Evolutionary conservation across 805 yeast species (phyloP).

Genomic region (Lachancea lanzarotensis): DNA sequence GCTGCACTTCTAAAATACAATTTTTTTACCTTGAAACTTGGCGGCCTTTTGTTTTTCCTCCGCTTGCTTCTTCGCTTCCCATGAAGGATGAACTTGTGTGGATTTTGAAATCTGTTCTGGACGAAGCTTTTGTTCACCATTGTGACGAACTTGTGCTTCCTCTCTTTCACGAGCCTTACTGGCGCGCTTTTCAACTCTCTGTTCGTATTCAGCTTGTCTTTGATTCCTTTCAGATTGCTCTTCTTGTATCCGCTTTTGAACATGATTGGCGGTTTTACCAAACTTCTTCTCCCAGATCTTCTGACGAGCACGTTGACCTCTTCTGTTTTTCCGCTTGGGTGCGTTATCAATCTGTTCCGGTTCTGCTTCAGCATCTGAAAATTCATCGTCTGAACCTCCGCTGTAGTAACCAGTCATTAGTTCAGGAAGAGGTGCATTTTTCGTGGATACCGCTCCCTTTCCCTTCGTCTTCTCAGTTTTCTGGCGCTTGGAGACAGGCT

Average conservation of each 20-base stretch:
- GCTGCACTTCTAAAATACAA: conserved; percentile 30
- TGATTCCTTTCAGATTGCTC: conserved; percentile 49
- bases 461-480: not conserved
- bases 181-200: conserved; percentile 61
- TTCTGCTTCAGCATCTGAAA: conserved; percentile 42
- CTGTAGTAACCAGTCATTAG: conserved; percentile 77
- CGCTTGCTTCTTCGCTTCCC: conserved; percentile 83
- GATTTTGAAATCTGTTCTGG: conserved; percentile 16
- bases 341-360: conserved; percentile 29
- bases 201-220: conserved; percentile 62
- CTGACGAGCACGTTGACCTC: conserved; percentile 97
- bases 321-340: conserved; percentile 68
- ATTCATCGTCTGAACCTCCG: conserved; percentile 69
- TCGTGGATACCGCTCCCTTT: conserved; percentile 8
- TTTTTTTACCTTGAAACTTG: conserved; percentile 79
- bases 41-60: conserved; percentile 59
- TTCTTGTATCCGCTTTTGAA: conserved; percentile 56
- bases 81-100: conserved; percentile 80
- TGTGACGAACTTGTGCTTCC: conserved; percentile 6
- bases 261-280: conserved; percentile 79
- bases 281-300: conserved; percentile 92
- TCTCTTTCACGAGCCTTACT: conserved; percentile 38
- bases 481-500: conserved; percentile 20
- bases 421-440: conserved; percentile 49
- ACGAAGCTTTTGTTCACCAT: conserved; percentile 8